Evolutionary conservation across 148 eudicot genomes (phyloP), one percentile per base, ranked within the genome.

Genomic region (Polygonum aviculare): DNA sequence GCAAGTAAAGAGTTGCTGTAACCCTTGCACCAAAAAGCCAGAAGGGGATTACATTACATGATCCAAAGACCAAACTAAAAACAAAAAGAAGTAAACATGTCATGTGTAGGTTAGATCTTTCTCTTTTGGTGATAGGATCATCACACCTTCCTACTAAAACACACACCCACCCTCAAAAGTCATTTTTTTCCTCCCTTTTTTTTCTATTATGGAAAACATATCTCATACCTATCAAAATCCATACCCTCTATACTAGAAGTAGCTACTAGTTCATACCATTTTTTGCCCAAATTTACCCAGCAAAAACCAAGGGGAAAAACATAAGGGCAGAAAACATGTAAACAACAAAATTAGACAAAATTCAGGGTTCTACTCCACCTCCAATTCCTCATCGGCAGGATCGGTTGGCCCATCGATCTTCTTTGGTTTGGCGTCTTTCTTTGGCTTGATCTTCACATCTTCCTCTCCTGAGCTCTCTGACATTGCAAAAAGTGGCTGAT

Each of bases 1-100:
- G 16, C 69, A 26, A 31, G 39, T 33, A 26, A 12, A 12, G 75
- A 79, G 80, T 84, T 83, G 80, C 83, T 83, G 78, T 75, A 78
- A 81, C 89, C 91, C 91, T 80, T 86, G 52, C 85, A 86, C 67
- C 81, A 84, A 86, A 87, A 87, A 88, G 9, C 52, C 38, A 79
- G 82, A 80, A 83, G 86, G 89, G 89, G 69, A 78, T 78, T 80
- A 67, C 71, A 67, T 26, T 26, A 26, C 31, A 26, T 0, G 31
- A 26, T 67, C 44, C 67, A 60, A 60, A 60, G 31, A 31, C 36
- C 36, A 26, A 60, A 60, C 4, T 18, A 35, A 35, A 67, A 6
- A 19, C 5, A 35, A 67, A 67, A 67, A 4, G 2, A 67, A 35
- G 1, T 35, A 31, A 65, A 31, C 4, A 65, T 41, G 41, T 36